phyloP scores from a whole-genome alignment of 2,329 filamentous ascomycete species.

The Xylariomycetidae sp. region DNA sequence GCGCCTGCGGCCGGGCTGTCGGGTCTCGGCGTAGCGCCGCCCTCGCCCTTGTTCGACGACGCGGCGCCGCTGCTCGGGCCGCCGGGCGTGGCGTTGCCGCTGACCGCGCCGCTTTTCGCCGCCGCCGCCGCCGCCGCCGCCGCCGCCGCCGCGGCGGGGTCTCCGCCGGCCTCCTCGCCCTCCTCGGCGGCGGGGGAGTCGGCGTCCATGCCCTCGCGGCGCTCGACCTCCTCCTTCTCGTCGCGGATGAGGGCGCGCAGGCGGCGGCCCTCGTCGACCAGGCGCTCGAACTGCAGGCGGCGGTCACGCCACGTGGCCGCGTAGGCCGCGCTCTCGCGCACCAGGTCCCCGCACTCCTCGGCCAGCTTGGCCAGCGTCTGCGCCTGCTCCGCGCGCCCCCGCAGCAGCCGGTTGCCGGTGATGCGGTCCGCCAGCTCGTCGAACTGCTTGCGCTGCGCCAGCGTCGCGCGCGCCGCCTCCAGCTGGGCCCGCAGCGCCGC shows the following conservation, averaged over 20 bases:
- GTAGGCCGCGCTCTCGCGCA: slow-evolving; percentile 77
- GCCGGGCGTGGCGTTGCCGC: slow-evolving; percentile 32
- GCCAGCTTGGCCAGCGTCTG: slow-evolving; percentile 74
- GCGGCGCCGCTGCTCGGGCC: slow-evolving; percentile 35
- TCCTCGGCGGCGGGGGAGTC: slow-evolving; percentile 58
- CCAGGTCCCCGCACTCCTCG: slow-evolving; percentile 80
- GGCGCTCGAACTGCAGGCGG: slow-evolving; percentile 76
- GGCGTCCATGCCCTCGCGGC: slow-evolving; percentile 76
- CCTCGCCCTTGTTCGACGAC: slow-evolving; percentile 1
- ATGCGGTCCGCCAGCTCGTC: slow-evolving; percentile 86
- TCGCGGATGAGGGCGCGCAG: slow-evolving; percentile 81
- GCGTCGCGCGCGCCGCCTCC: slow-evolving; percentile 66
- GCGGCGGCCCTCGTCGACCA: slow-evolving; percentile 87
- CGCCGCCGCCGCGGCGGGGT: slow-evolving; percentile 49
- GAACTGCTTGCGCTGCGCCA: slow-evolving; percentile 76
- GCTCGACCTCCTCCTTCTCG: slow-evolving; percentile 90
- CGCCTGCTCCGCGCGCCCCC: slow-evolving; percentile 77
- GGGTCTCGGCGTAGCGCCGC: slow-evolving; percentile 20
- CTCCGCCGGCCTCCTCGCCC: slow-evolving; percentile 36
- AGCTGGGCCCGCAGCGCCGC: slow-evolving; percentile 66
- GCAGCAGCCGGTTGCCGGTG: slow-evolving; percentile 70
- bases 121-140: slow-evolving; percentile 24
- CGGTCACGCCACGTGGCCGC: slow-evolving; percentile 79
- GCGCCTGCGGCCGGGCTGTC: slow-evolving; percentile 25
- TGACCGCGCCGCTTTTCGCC: slow-evolving; percentile 14